Conservation (phyloP, 108 stramenopile genomes). For the Aurantiochytrium sp. region DNA sequence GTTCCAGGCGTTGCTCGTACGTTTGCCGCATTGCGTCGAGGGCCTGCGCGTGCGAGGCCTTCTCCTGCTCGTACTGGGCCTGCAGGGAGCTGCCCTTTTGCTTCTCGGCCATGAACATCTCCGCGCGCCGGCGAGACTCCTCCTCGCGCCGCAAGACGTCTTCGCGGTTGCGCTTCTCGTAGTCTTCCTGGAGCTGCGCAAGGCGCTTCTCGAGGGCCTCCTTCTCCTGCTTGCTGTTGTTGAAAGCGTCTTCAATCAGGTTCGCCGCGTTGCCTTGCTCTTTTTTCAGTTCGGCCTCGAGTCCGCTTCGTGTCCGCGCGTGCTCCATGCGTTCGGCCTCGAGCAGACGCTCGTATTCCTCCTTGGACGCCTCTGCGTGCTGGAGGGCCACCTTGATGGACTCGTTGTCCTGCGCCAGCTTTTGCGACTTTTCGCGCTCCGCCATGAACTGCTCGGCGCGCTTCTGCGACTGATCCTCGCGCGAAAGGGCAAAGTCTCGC, state of each 20-base stretch:
- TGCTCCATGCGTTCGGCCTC: background rate
- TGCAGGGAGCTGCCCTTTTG: background rate
- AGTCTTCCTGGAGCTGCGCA: constrained; percentile 1
- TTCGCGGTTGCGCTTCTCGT: background rate
- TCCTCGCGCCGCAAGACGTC: background rate
- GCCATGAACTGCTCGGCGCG: constrained; percentile 13
- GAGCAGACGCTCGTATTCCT: background rate
- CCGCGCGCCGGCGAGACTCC: background rate
- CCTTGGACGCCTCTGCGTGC: background rate
- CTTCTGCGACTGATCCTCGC: constrained; percentile 10
- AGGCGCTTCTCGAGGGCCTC: constrained; percentile 9
- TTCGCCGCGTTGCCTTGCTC: background rate
- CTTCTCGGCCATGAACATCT: constrained; percentile 11
- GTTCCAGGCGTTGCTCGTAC: constrained; percentile 5
- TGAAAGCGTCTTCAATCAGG: constrained; percentile 7
- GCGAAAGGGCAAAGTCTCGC: background rate
- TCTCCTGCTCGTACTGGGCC: constrained; percentile 11
- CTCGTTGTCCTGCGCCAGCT: background rate
- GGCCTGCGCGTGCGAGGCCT: background rate
- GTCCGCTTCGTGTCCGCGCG: background rate
- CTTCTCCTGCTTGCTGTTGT: constrained; percentile 7
- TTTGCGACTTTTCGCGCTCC: constrained; percentile 8
- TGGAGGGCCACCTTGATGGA: background rate
- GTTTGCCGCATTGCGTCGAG: background rate
- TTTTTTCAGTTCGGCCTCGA: background rate